Conservation (phyloP, 2,329 filamentous ascomycete species). For the Trichoderma sp. region DNA sequence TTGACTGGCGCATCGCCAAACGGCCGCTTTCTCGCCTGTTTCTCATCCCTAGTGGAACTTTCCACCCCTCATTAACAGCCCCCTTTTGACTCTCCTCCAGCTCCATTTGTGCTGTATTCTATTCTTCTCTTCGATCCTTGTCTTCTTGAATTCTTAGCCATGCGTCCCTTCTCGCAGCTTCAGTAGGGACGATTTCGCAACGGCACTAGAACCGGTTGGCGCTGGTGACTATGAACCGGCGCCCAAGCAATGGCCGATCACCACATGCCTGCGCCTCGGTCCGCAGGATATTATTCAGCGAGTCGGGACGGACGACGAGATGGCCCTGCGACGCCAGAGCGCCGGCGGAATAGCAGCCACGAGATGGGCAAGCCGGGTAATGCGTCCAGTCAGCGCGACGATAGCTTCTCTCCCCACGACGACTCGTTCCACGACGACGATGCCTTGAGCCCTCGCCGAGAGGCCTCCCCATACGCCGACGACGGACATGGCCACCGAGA, state of each 20-base stretch:
- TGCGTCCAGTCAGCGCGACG: constrained; percentile 33
- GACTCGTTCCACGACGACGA: constrained; percentile 19
- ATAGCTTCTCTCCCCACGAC: constrained; percentile 23
- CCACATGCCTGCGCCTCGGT: constrained; percentile 23
- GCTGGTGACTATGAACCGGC: constrained; percentile 25
- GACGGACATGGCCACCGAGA: constrained; percentile 27
- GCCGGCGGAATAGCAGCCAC: constrained; percentile 33
- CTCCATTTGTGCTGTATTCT: background rate
- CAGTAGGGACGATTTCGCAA: background rate
- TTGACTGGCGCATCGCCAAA: constrained; percentile 3
- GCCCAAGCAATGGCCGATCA: constrained; percentile 27
- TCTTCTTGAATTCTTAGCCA: background rate
- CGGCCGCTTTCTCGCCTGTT: constrained; percentile 1
- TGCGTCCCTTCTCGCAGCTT: background rate
- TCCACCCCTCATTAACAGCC: constrained; percentile 13
- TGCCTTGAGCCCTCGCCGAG: background rate
- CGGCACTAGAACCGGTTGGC: background rate
- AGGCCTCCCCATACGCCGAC: constrained; percentile 4
- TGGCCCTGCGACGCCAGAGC: constrained; percentile 23
- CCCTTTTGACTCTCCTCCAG: background rate
- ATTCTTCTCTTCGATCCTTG: background rate
- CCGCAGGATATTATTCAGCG: constrained; percentile 14
- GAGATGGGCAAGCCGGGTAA: constrained; percentile 49
- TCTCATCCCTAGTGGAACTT: constrained; percentile 16
- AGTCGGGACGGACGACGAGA: constrained; percentile 21